phyloP scores from a whole-genome alignment of 176 grass and related monocot species.

The Aegilops longissima region DNA sequence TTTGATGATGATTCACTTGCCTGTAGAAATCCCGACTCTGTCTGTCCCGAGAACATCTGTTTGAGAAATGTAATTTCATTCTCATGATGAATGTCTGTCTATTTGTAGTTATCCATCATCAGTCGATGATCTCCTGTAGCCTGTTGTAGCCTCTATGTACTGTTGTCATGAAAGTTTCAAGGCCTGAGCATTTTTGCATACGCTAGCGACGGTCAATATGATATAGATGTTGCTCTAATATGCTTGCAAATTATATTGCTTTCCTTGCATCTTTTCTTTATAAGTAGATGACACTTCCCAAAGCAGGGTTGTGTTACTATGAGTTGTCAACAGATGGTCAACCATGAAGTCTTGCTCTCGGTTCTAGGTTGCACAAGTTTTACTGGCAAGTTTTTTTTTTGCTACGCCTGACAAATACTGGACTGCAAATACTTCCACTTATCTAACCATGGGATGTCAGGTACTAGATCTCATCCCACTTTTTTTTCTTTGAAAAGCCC shows the following conservation, averaged over 20 bases:
- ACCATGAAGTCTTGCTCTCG: background rate
- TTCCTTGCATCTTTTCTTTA: background rate
- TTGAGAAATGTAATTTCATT: constrained; percentile 17
- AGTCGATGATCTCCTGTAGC: constrained; percentile 32
- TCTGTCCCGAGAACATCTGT: constrained; percentile 12
- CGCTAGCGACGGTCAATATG: background rate
- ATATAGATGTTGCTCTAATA: background rate
- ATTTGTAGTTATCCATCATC: constrained; percentile 14
- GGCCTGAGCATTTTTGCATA: constrained; percentile 43
- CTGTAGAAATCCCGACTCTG: constrained; percentile 8
- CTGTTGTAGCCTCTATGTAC: constrained; percentile 34
- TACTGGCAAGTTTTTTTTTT: too few species aligned
- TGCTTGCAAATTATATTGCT: background rate
- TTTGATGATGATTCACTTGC: constrained; percentile 18
- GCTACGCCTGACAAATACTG: too few species aligned
- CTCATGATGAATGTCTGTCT: constrained; percentile 33
- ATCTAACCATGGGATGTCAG: too few species aligned
- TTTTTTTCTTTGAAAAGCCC: too few species aligned
- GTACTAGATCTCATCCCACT: too few species aligned
- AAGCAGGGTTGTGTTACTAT: background rate
- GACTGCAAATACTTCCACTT: too few species aligned
- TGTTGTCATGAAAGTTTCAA: background rate
- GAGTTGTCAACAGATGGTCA: too few species aligned
- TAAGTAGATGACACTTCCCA: background rate
- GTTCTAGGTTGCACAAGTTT: too few species aligned